phyloP scores from a whole-genome alignment of 2,329 filamentous ascomycete genomes.

The Penicillium polonicum region DNA sequence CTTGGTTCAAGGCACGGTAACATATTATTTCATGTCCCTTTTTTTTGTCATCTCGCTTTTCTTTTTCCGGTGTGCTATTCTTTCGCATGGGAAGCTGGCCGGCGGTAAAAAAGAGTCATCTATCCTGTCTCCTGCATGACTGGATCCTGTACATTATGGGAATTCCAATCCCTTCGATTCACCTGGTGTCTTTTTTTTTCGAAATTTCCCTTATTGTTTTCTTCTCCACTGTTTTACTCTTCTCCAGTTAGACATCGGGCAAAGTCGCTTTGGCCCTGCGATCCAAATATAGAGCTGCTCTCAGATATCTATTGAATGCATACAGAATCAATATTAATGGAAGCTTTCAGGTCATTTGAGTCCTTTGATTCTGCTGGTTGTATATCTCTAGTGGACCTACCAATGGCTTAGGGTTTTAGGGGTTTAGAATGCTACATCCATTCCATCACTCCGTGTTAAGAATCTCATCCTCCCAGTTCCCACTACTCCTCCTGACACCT shows the following conservation, averaged over 20 bases:
- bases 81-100: slow-evolving; percentile 28
- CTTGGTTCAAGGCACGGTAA: slow-evolving; percentile 11
- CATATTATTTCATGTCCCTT: slow-evolving; percentile 26
- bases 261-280: slow-evolving; percentile 14
- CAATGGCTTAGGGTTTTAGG: too few relatives aligned
- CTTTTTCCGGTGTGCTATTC: slow-evolving; percentile 28
- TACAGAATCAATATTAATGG: slow-evolving; percentile 18
- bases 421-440: neutral
- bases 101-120: slow-evolving; percentile 22
- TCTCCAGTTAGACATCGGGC: slow-evolving; percentile 18
- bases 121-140: slow-evolving; percentile 31
- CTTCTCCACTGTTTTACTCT: slow-evolving; percentile 14
- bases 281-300: slow-evolving; percentile 19
- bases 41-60: slow-evolving; percentile 25
- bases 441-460: slow-evolving; percentile 18
- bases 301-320: slow-evolving; percentile 21
- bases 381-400: neutral
- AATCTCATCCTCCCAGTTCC: slow-evolving; percentile 32
- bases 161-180: slow-evolving; percentile 34
- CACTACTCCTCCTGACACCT: slow-evolving; percentile 4
- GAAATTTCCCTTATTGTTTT: slow-evolving; percentile 17
- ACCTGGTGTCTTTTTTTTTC: slow-evolving; percentile 32
- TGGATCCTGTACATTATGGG: slow-evolving; percentile 43
- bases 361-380: neutral
- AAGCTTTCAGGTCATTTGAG: neutral